Percentiles rank a stretch among this genome's conserved stretches.
Evolutionary conservation across 2,329 filamentous ascomycete species (phyloP).

Genomic region (Neonectria hederae): DNA sequence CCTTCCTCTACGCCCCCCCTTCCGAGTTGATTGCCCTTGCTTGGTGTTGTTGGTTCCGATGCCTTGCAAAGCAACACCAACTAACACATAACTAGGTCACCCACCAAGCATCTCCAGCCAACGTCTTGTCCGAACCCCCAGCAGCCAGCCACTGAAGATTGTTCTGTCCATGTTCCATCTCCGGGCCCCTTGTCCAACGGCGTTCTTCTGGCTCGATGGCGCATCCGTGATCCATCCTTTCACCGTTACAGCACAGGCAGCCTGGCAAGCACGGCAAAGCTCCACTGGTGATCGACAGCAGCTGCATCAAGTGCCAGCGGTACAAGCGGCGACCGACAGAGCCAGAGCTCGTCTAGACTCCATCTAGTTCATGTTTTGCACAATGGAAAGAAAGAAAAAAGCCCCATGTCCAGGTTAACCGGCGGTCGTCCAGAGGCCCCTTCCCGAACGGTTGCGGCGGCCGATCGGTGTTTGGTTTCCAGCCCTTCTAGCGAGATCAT

Average conservation of each 20-base stretch:
- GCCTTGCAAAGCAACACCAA: neutral
- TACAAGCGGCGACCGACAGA: neutral
- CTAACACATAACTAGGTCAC: neutral
- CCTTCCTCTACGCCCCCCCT: neutral
- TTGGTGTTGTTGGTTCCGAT: constrained; percentile 3
- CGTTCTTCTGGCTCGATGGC: neutral
- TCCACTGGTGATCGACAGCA: constrained; percentile 20
- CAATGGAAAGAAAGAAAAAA: neutral
- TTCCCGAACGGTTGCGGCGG: constrained; percentile 12
- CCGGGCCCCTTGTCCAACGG: constrained; percentile 19
- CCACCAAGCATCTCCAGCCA: neutral
- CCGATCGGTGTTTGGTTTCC: constrained; percentile 13
- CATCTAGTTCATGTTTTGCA: no score
- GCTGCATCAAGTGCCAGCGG: constrained; percentile 7
- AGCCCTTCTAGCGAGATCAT: constrained; percentile 10
- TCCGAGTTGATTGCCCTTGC: neutral
- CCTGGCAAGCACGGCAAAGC: neutral
- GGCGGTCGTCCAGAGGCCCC: neutral
- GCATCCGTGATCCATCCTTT: neutral
- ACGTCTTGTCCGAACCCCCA: neutral
- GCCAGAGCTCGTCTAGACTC: neutral
- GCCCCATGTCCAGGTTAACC: constrained; percentile 2
- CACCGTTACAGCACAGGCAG: neutral
- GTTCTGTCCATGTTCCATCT: constrained; percentile 6
- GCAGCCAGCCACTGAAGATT: neutral